phyloP scores from a whole-genome alignment of 495 filamentous ascomycete species.

The Talaromyces liani region DNA sequence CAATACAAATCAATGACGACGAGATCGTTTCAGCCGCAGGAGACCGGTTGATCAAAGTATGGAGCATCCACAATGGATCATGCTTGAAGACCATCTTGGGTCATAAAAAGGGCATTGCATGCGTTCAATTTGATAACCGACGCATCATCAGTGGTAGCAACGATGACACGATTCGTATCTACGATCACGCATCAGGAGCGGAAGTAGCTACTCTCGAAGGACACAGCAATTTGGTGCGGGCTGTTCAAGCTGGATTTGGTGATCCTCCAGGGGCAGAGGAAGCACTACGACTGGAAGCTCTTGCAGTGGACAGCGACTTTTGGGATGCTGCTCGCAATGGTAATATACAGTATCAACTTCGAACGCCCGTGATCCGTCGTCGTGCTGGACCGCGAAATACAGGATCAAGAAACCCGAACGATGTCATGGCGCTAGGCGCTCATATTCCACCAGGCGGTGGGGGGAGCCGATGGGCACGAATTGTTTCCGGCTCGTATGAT shows the following conservation, averaged over 20 bases:
- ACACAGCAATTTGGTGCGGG: slow-evolving; percentile 79
- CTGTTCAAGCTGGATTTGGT: slow-evolving; percentile 88
- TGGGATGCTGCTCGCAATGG: slow-evolving; percentile 63
- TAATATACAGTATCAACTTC: slow-evolving; percentile 29
- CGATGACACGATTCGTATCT: slow-evolving; percentile 91
- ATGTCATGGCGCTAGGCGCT: slow-evolving; percentile 71
- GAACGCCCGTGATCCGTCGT: slow-evolving; percentile 35
- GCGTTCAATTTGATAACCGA: slow-evolving; percentile 95
- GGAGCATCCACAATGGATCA: slow-evolving; percentile 75
- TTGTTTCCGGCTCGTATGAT: slow-evolving; percentile 93
- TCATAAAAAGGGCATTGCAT: slow-evolving; percentile 93
- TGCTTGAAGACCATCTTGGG: slow-evolving; percentile 73
- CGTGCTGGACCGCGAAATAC: slow-evolving; percentile 54
- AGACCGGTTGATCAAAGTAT: slow-evolving; percentile 84
- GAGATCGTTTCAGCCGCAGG: slow-evolving; percentile 93
- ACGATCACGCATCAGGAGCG: slow-evolving; percentile 72
- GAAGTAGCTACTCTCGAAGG: slow-evolving; percentile 81
- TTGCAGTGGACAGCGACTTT: slow-evolving; percentile 62
- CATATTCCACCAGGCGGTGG: slow-evolving; percentile 84
- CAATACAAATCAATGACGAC: slow-evolving; percentile 79
- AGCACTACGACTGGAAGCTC: slow-evolving; percentile 62
- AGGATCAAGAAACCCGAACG: slow-evolving; percentile 65
- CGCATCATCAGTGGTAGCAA: slow-evolving; percentile 93
- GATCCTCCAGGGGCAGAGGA: slow-evolving; percentile 75
- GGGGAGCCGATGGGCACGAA: slow-evolving; percentile 75